Evolutionary conservation across 106 monocot species (phyloP).

Genomic region (Dactylorhiza incarnata): DNA sequence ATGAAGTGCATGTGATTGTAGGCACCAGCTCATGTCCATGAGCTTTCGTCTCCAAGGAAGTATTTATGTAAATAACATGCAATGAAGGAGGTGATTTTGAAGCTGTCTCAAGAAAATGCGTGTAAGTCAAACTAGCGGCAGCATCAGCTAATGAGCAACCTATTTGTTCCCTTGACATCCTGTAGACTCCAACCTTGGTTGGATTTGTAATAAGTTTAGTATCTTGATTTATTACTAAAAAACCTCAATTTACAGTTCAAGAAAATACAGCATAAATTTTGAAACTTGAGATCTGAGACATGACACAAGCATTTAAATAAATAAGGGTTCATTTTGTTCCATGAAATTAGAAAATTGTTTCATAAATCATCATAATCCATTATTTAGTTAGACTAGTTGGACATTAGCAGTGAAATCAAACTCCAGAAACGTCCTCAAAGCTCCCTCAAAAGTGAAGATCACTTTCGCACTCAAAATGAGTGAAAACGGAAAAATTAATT

Average conservation of each 20-base stretch:
- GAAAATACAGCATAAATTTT: not conserved
- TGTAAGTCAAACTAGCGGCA: constrained; percentile 66
- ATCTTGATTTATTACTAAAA: not conserved
- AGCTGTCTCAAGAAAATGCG: constrained; percentile 60
- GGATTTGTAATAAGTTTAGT: constrained; percentile 1
- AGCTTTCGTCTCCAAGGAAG: constrained; percentile 94
- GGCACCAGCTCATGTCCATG: constrained; percentile 93
- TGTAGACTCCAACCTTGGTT: constrained; percentile 80
- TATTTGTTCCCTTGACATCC: constrained; percentile 91
- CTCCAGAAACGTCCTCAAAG: too few species aligned
- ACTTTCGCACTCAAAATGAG: too few species aligned
- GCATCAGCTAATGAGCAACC: constrained; percentile 99
- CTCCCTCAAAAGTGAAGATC: too few species aligned
- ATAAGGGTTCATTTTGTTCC: too few species aligned
- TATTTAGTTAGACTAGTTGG: too few species aligned
- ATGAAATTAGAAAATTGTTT: too few species aligned
- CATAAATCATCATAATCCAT: too few species aligned
- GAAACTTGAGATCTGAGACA: not conserved
- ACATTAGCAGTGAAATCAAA: too few species aligned
- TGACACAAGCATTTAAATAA: too few species aligned
- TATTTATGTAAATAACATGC: constrained; percentile 99
- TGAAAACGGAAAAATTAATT: too few species aligned
- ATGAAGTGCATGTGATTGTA: constrained; percentile 96
- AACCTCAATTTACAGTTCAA: not conserved
- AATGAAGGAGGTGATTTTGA: constrained; percentile 67